Percentiles rank a stretch among this genome's conserved stretches.
Evolutionary conservation across 1,284 basidiomycete species (phyloP).

Genomic region (Rhodotorula sp.): DNA sequence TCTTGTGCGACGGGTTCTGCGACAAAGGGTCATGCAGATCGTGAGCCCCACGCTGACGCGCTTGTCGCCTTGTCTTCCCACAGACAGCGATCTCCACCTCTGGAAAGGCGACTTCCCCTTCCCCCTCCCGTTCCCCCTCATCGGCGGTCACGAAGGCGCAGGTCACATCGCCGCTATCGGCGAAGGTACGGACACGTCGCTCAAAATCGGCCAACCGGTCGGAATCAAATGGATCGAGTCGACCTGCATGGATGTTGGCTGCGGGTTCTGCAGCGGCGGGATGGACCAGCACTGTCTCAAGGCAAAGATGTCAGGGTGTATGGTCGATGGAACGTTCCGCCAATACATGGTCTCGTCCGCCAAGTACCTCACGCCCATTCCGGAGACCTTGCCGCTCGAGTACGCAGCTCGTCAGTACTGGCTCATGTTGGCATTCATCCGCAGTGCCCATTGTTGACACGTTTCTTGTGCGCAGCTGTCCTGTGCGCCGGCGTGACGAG

Average conservation of each 20-base stretch:
- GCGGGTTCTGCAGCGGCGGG: constrained; percentile 70
- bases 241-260: constrained; percentile 59
- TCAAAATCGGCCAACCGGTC: constrained; percentile 67
- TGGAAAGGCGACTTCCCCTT: constrained; percentile 22
- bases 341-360: constrained; percentile 67
- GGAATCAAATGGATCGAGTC: constrained; percentile 72
- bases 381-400: constrained; percentile 29
- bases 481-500: constrained; percentile 39
- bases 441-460: too few species aligned
- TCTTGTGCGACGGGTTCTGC: too few species aligned
- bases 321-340: constrained; percentile 75
- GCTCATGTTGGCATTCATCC: neutral
- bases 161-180: constrained; percentile 72
- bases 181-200: neutral
- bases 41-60: too few species aligned
- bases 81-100: constrained; percentile 20
- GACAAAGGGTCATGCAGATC: neutral
- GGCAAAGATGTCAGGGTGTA: constrained; percentile 50
- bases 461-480: neutral
- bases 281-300: constrained; percentile 64
- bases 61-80: neutral
- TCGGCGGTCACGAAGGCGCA: constrained; percentile 70
- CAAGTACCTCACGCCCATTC: constrained; percentile 53
- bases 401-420: constrained; percentile 15
- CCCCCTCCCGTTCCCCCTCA: constrained; percentile 62